phyloP scores from a whole-genome alignment of 371 early-diverging fungal species.

The Mucor saturninus region DNA sequence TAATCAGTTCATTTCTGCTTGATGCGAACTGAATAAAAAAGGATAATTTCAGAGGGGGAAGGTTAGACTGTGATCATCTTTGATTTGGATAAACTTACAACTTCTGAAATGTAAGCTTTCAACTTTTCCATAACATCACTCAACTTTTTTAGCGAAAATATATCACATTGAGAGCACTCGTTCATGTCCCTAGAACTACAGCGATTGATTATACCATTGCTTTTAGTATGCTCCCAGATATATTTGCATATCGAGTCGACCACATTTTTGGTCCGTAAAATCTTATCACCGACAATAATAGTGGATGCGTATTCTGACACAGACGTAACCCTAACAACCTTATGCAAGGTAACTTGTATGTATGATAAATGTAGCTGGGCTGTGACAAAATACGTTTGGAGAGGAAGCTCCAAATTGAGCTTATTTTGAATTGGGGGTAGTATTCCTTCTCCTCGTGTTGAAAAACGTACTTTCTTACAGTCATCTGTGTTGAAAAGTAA shows the following conservation, averaged over 20 bases:
- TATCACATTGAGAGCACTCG: neutral
- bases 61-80: neutral
- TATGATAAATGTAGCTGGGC: neutral
- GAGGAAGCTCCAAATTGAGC: neutral
- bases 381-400: neutral
- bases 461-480: no score
- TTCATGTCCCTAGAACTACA: neutral
- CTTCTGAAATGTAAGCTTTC: neutral
- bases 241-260: neutral
- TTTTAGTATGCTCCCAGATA: neutral
- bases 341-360: neutral
- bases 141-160: neutral
- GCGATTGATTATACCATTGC: no score
- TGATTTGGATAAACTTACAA: neutral
- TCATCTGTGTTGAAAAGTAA: no score
- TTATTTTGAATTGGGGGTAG: neutral
- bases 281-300: neutral
- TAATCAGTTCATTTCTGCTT: neutral
- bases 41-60: neutral
- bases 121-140: neutral
- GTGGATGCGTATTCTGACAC: neutral
- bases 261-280: neutral
- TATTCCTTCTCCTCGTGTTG: neutral
- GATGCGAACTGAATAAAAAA: neutral
- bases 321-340: neutral